Conservation (phyloP, 2,329 filamentous ascomycete genomes). For the Botrytis porri region DNA sequence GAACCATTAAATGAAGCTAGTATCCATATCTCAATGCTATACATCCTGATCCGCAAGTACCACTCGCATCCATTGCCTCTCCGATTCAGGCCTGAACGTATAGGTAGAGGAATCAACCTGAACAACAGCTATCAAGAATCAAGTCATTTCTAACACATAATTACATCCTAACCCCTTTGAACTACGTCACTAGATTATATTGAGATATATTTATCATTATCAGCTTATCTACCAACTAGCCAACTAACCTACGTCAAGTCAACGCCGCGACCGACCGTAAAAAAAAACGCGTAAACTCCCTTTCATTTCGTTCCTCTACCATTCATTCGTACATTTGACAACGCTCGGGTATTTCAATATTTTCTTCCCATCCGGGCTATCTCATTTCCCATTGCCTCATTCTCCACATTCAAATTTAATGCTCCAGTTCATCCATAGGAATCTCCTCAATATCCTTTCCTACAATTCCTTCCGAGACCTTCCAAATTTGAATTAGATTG, state of each 20-base stretch:
- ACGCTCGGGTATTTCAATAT: slow-evolving; percentile 13
- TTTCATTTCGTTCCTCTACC: neutral
- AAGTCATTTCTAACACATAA: too few relatives aligned
- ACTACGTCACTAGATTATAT: neutral
- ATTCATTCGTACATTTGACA: slow-evolving; percentile 6
- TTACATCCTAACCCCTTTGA: neutral
- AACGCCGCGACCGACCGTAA: neutral
- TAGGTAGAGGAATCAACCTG: neutral
- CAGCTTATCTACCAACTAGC: neutral
- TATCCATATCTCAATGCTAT: neutral
- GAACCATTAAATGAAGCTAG: neutral
- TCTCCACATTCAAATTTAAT: slow-evolving; percentile 37
- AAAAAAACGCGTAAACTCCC: neutral
- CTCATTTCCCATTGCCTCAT: neutral
- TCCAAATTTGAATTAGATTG: slow-evolving; percentile 94
- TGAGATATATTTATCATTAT: slow-evolving; percentile 6
- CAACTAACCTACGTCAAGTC: neutral
- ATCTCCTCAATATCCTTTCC: slow-evolving; percentile 73
- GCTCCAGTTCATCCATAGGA: slow-evolving; percentile 73
- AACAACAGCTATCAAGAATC: neutral
- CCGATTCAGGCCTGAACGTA: neutral
- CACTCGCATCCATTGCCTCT: neutral
- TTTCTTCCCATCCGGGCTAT: neutral
- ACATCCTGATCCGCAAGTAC: neutral
- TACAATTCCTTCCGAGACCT: slow-evolving; percentile 78